Evolutionary conservation across 2,329 filamentous ascomycete genomes (phyloP), one percentile per base, ranked within the genome.

Genomic region (Thyridium curvatum): DNA sequence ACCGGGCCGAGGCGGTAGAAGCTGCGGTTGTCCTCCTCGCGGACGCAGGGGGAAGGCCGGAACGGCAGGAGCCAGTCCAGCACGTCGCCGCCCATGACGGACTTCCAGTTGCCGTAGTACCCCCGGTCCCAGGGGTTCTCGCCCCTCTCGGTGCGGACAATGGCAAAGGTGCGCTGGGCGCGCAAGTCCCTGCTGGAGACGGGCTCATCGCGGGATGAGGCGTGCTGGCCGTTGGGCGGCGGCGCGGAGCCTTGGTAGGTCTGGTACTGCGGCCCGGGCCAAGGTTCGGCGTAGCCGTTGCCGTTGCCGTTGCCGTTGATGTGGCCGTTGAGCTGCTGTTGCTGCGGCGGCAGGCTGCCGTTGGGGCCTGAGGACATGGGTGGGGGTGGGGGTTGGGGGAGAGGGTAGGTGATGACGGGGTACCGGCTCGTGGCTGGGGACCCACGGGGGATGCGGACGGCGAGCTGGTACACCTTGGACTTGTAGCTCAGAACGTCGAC

Each of bases 51-150:
- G 4, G 85, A 88, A 42, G 76, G 71, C 41, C 70, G 77, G 28
- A 94, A 58, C 0, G 91, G 91, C 2, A 95, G 62, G 12, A 95
- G 54, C 90, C 90, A 97, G 43, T 95, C 85, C 12, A 82, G 44
- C 3, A 80, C 46, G 15, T 64, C 75, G 34, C 73, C 63, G 0
- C 91, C 91, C 81, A 98, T 88, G 17, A 96, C 77, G 12, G 82
- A 74, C 46, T 79, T 77, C 64, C 89, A 82, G 53, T 97, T 97
- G 18, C 69, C 62, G 45, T 74, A 69, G 8, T 64, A 62, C 2
- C 85, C 86, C 1, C 93, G 65, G 50, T 94, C 78, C 81, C 88
- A 98, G 0, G 88, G 87, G 49, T 95, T 95, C 49, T 93, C 82
- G 9, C 86, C 82, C 0, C 77, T 72, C 3, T 78, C 68, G 0